Evolutionary conservation across 257 asterid species (phyloP).

Genomic region (Solanum infundibuliforme): DNA sequence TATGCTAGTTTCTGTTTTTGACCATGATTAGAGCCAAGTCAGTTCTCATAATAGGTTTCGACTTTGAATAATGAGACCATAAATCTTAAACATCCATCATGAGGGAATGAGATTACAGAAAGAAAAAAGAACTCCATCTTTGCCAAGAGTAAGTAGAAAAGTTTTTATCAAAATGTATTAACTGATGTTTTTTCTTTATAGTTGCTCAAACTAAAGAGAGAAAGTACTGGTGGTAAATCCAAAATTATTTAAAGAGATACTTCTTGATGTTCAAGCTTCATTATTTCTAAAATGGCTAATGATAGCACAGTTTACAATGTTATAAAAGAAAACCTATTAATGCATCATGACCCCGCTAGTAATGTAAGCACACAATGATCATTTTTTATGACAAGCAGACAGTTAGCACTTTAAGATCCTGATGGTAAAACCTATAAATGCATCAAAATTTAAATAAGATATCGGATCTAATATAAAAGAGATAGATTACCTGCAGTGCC

Average conservation of each 20-base stretch:
- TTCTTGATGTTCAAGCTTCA: neutral
- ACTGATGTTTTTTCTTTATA: neutral
- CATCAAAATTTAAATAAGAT: neutral
- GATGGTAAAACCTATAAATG: neutral
- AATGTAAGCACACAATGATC: neutral
- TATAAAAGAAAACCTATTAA: neutral
- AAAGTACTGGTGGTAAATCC: neutral
- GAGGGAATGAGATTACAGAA: neutral
- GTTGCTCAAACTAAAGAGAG: neutral
- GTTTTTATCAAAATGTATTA: neutral
- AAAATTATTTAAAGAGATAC: neutral
- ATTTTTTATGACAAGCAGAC: neutral
- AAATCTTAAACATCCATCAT: neutral
- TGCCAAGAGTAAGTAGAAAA: neutral
- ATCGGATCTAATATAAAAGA: neutral
- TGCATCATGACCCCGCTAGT: neutral
- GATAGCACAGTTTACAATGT: neutral
- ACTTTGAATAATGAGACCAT: neutral
- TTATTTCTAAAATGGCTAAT: neutral
- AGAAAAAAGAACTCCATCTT: neutral
- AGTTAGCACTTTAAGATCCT: neutral
- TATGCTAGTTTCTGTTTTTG: neutral
- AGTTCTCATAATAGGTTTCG: neutral
- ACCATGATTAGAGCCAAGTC: neutral
- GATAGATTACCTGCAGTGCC: conserved; percentile 62